Conservation (phyloP, 2,329 filamentous ascomycete species). For the Lizonia empirigonia region DNA sequence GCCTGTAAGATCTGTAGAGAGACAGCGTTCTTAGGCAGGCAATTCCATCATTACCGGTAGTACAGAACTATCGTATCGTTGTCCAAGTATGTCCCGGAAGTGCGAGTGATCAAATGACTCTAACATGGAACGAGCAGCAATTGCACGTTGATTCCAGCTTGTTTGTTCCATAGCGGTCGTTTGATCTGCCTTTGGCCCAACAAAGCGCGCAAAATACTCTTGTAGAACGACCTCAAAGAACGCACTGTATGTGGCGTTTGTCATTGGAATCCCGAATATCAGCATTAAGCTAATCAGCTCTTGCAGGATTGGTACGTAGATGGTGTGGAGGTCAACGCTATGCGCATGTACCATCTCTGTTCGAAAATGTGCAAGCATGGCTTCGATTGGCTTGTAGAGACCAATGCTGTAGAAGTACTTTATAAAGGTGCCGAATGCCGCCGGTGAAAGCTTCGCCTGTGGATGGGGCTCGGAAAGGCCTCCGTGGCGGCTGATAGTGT, state of each 20-base stretch:
- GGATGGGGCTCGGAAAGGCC: neutral
- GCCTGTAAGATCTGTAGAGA: neutral
- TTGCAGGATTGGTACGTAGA: conserved; percentile 8
- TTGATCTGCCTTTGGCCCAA: neutral
- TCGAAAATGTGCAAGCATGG: neutral
- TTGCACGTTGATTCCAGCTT: neutral
- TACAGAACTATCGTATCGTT: neutral
- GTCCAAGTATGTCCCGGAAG: conserved; percentile 4
- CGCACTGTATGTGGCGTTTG: neutral
- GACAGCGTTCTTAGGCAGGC: neutral
- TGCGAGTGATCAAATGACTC: conserved; percentile 12
- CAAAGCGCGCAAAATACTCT: conserved; percentile 7
- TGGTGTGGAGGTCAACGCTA: neutral
- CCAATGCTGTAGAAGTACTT: conserved; percentile 3
- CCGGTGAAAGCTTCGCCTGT: conserved; percentile 4
- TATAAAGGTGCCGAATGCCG: conserved; percentile 2
- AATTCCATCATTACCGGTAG: neutral
- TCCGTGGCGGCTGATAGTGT: neutral
- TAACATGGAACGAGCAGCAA: neutral
- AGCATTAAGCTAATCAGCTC: conserved; percentile 9
- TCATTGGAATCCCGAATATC: conserved; percentile 8
- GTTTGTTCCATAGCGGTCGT: neutral
- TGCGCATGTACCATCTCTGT: neutral
- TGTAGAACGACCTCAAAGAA: conserved; percentile 7
- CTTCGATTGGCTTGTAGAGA: neutral